Evolutionary conservation across 1,284 basidiomycete species (phyloP).

Genomic region (Psilocybe mexicana): DNA sequence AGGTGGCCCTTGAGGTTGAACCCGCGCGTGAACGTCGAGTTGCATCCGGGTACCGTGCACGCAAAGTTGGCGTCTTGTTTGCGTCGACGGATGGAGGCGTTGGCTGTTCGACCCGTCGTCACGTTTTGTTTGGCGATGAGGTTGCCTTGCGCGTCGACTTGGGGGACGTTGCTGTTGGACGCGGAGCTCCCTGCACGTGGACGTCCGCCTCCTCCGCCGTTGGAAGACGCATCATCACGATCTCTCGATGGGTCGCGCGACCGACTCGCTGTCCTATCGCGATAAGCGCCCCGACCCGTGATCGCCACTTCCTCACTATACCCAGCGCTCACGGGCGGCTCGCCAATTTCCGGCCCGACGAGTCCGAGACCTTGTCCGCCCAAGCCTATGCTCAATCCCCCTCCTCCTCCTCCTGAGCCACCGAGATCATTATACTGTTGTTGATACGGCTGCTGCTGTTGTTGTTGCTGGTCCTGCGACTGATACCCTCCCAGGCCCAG

Average conservation of each 20-base stretch:
- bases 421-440: neutral
- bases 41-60: slow-evolving; percentile 79
- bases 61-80: slow-evolving; percentile 75
- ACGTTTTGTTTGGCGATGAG: slow-evolving; percentile 58
- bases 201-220: slow-evolving; percentile 12
- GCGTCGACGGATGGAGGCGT: slow-evolving; percentile 69
- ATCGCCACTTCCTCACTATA: slow-evolving; percentile 29
- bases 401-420: neutral
- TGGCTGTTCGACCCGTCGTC: slow-evolving; percentile 72
- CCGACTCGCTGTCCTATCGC: neutral
- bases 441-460: neutral
- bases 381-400: neutral
- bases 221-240: slow-evolving; percentile 17
- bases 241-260: neutral
- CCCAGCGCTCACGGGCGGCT: slow-evolving; percentile 27
- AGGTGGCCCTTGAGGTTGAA: slow-evolving; percentile 86
- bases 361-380: slow-evolving; percentile 6
- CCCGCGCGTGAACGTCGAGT: slow-evolving; percentile 80
- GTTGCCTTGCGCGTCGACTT: slow-evolving; percentile 2
- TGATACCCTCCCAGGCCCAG: neutral
- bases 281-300: slow-evolving; percentile 21
- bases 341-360: slow-evolving; percentile 17
- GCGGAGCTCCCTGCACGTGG: slow-evolving; percentile 4
- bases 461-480: neutral
- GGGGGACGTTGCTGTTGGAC: neutral